phyloP scores from a whole-genome alignment of 1,284 basidiomycete species.

The Microbotryum silenes-acaulis region DNA sequence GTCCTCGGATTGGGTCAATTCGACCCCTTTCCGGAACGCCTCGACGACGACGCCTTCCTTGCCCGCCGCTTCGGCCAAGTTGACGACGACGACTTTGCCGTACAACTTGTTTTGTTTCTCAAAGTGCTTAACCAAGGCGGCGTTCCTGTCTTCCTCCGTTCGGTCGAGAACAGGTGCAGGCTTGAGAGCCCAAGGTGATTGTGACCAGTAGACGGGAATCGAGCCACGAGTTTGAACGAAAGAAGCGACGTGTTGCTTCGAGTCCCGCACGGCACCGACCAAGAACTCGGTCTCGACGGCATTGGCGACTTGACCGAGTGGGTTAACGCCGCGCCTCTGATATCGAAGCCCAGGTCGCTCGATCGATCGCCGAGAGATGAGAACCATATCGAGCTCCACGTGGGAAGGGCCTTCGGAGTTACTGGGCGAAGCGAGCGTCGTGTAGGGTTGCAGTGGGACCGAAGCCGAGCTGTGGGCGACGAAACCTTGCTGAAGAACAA shows the following conservation, averaged over 20 bases:
- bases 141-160: constrained; percentile 63
- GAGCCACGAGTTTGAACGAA: constrained; percentile 85
- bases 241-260: constrained; percentile 66
- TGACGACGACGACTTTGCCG: constrained; percentile 73
- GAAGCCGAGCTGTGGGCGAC: constrained; percentile 61
- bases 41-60: constrained; percentile 74
- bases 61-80: constrained; percentile 82
- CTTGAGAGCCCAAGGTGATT: constrained; percentile 57
- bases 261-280: constrained; percentile 56
- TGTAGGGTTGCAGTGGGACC: constrained; percentile 46
- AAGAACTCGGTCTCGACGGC: constrained; percentile 56
- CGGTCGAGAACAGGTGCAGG: constrained; percentile 76
- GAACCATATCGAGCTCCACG: constrained; percentile 43
- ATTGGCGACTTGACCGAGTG: constrained; percentile 49
- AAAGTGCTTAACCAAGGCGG: constrained; percentile 67
- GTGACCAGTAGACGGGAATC: constrained; percentile 48
- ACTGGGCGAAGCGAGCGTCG: constrained; percentile 7
- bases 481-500: constrained; percentile 85
- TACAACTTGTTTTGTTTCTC: constrained; percentile 59
- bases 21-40: constrained; percentile 65
- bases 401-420: constrained; percentile 9
- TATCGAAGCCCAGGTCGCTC: constrained; percentile 50
- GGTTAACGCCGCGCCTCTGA: constrained; percentile 49
- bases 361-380: constrained; percentile 48
- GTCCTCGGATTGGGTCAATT: constrained; percentile 42